Conservation (phyloP, 1,284 basidiomycete genomes). For the Phlebopus sp. region DNA sequence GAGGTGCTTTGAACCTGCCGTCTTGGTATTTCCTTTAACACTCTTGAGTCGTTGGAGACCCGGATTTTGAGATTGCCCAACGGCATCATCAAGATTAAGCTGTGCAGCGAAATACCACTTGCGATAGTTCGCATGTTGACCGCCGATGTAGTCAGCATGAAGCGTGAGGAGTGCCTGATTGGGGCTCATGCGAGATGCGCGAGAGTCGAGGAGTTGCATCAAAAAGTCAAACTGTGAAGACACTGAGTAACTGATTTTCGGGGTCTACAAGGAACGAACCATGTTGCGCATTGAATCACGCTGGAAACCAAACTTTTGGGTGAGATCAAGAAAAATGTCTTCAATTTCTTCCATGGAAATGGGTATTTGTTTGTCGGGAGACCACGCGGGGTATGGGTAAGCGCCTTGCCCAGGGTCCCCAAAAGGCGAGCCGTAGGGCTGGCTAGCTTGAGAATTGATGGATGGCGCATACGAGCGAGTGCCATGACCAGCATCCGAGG, state of each 20-base stretch:
- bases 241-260: slow-evolving; percentile 3
- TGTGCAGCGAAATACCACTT: slow-evolving; percentile 99
- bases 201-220: slow-evolving; percentile 96
- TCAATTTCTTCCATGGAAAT: slow-evolving; percentile 99
- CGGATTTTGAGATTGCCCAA: slow-evolving; percentile 93
- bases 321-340: slow-evolving; percentile 97
- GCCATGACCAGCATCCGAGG: slow-evolving; percentile 43
- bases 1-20: slow-evolving; percentile 77
- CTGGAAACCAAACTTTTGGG: slow-evolving; percentile 99
- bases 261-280: slow-evolving; percentile 44
- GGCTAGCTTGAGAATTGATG: slow-evolving; percentile 55
- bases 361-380: slow-evolving; percentile 89
- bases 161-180: slow-evolving; percentile 94
- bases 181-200: slow-evolving; percentile 98
- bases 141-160: slow-evolving; percentile 98
- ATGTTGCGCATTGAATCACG: slow-evolving; percentile 90
- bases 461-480: slow-evolving; percentile 49
- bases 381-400: slow-evolving; percentile 95
- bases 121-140: slow-evolving; percentile 94
- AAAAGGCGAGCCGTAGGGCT: slow-evolving; percentile 54
- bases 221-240: slow-evolving; percentile 85
- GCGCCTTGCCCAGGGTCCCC: slow-evolving; percentile 55
- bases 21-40: slow-evolving; percentile 63
- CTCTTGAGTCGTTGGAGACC: slow-evolving; percentile 87
- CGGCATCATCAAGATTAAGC: slow-evolving; percentile 97